These are phyloP conservation scores for Plenodomus biglobosus DNA, from an alignment of 2,329 filamentous ascomycete genomes.

Conservation along the genomic window DNA sequence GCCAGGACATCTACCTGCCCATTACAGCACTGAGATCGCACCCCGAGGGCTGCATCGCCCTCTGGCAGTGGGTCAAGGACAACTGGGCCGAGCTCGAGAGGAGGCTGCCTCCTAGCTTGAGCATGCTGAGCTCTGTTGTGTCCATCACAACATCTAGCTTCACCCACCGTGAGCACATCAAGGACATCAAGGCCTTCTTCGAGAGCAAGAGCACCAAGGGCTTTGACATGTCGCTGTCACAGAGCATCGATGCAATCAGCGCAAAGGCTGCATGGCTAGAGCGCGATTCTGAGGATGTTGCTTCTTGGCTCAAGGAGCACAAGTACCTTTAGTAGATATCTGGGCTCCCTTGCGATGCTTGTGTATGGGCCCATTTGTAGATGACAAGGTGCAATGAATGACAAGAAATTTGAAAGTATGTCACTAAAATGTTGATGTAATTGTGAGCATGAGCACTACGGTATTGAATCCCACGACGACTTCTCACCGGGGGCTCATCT, in stretches of 20 bases:
- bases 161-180: constrained; percentile 72
- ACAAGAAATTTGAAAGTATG: neutral
- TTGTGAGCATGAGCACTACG: no score
- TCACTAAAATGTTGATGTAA: neutral
- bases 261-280: constrained; percentile 82
- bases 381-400: neutral
- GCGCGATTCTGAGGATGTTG: constrained; percentile 77
- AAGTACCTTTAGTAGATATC: constrained; percentile 54
- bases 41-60: constrained; percentile 72
- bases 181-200: constrained; percentile 80
- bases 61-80: constrained; percentile 80
- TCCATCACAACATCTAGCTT: constrained; percentile 81
- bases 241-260: constrained; percentile 80
- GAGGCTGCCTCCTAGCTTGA: constrained; percentile 80
- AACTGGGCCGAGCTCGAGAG: constrained; percentile 86
- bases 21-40: constrained; percentile 77
- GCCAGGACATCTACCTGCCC: constrained; percentile 91
- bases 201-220: constrained; percentile 78
- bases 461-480: no score
- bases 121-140: constrained; percentile 83
- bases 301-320: constrained; percentile 67
- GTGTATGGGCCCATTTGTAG: neutral
- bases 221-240: constrained; percentile 85
- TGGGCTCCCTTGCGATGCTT: neutral
- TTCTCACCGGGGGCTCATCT: neutral